Base-by-base conservation (phyloP, 164 flowering plant genomes). In the Liquidambar formosana region DNA sequence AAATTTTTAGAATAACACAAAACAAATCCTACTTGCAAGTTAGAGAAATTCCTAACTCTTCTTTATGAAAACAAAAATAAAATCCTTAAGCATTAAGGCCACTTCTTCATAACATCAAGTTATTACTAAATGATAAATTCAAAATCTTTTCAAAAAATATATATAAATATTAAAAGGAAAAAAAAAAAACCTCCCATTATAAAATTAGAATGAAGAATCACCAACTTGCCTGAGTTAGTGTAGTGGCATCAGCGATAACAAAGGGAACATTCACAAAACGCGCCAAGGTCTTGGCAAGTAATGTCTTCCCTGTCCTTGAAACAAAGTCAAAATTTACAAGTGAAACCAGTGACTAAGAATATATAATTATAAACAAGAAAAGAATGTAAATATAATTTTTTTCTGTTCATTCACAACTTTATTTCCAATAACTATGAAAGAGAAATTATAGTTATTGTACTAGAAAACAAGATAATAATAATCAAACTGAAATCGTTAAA, bases 291-390 rank as follows among this genome's bases (percentile, higher is more conserved):
- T 94, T 94, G 68, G 99, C 99, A 70, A 94, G 94, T 78, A 94
- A 76, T 59, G 99, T 94, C 79, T 94, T 94, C 86, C 99, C 99
- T 94, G 97, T 88, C 88, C 95, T 85, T 87, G 85, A 88, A 77
- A 83, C 46, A 80, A 71, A 63, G 74, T 71, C 38, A 75, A 59
- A 74, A 73, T 60, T 43, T 72, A 73, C 57, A 78, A 77, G 75
- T 67, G 73, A 76, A 65, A 63, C 56, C 46, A 72, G n/a, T 21
- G 18, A 19, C 5, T 19, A 65, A 46, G 18, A 60, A 64, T 27
- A 19, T 27, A 46, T 38, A 53, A 23, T 47, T 5, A 72, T 38
- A 47, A 38, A 3, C 63, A 28, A 41, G 2, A 22, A 11, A 13
- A 14, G 27, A 1, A 61, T 18, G 26, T 61, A 16, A 61, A 13